phyloP scores from a whole-genome alignment of 83 land plant species.

The Thuja plicata region DNA sequence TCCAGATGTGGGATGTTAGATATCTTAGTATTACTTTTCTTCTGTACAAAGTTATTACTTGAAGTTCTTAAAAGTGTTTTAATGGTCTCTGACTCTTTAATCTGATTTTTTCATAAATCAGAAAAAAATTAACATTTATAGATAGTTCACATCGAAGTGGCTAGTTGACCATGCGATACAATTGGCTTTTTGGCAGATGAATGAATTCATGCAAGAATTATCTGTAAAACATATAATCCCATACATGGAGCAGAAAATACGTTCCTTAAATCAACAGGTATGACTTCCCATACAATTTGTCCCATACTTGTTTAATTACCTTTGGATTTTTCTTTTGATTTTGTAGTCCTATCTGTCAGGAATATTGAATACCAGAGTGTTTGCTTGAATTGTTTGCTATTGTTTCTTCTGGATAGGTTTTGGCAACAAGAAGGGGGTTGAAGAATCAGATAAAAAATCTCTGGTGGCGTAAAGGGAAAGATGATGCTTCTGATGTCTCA shows the following conservation, averaged over 20 bases:
- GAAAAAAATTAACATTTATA: neutral
- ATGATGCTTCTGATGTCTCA: constrained; percentile 67
- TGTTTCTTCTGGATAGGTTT: constrained; percentile 55
- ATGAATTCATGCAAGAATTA: constrained; percentile 78
- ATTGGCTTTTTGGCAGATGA: constrained; percentile 50
- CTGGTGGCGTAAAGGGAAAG: constrained; percentile 99
- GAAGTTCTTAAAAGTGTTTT: neutral
- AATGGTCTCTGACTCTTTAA: neutral
- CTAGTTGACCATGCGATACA: neutral
- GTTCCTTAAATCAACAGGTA: constrained; percentile 92
- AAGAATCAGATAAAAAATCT: constrained; percentile 94
- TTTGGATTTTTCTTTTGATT: neutral
- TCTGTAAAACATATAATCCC: constrained; percentile 85
- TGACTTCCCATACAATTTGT: neutral
- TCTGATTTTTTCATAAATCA: neutral
- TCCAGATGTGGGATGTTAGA: neutral
- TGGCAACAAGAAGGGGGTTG: constrained; percentile 96
- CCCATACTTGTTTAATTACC: neutral
- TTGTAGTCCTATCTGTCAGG: neutral
- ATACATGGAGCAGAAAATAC: constrained; percentile 96
- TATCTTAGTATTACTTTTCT: neutral
- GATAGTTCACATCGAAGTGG: neutral
- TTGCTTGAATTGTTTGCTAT: constrained; percentile 1
- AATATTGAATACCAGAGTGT: neutral
- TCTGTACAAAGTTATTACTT: neutral